Conservation (phyloP, 805 yeast species). For the Barnettozyma wickerhamii region DNA sequence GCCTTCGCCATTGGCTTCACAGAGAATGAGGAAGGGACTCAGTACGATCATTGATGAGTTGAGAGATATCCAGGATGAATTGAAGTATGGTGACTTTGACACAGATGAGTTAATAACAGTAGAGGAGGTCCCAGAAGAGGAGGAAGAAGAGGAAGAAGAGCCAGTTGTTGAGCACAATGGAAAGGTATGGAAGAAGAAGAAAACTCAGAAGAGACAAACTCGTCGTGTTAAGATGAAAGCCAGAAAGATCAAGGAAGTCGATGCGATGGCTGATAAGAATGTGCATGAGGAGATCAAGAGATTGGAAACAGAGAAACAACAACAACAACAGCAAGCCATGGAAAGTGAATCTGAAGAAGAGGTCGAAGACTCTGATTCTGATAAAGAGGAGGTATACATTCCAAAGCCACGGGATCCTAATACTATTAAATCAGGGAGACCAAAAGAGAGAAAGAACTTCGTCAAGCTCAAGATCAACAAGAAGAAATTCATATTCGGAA, state of each 20-base stretch:
- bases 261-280: constrained; percentile 28
- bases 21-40: constrained; percentile 30
- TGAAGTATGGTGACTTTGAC: constrained; percentile 23
- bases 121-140: constrained; percentile 15
- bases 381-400: constrained; percentile 16
- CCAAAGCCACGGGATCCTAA: constrained; percentile 20
- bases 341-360: constrained; percentile 10
- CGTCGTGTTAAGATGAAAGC: constrained; percentile 25
- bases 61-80: constrained; percentile 30
- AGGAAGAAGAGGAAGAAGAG: constrained; percentile 15
- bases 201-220: constrained; percentile 31
- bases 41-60: constrained; percentile 46
- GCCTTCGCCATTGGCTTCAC: constrained; percentile 28
- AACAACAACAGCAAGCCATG: not conserved
- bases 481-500: constrained; percentile 37
- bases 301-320: not conserved
- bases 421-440: constrained; percentile 30
- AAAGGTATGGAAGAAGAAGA: constrained; percentile 25
- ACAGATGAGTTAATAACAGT: constrained; percentile 17
- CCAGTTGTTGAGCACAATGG: not conserved
- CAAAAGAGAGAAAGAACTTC: constrained; percentile 33
- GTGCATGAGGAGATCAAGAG: constrained; percentile 18
- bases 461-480: constrained; percentile 48
- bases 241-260: constrained; percentile 27
- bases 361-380: too few species aligned